Base-by-base conservation (phyloP, 129 eudicot species). In the Artemisia annua region DNA sequence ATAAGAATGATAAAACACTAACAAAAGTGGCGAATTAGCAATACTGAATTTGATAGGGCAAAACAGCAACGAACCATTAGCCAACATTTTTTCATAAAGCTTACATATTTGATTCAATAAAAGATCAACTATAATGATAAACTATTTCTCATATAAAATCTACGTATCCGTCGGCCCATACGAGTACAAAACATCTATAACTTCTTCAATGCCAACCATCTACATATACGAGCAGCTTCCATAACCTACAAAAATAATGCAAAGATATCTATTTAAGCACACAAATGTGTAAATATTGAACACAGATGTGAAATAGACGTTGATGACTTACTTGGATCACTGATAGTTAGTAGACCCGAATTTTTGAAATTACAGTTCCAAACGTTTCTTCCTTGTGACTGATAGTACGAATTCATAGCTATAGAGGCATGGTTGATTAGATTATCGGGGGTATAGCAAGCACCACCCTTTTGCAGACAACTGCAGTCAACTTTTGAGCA, bases 341-440 rank as follows among this genome's bases (percentile, higher is more conserved):
- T 84, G 3, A 66, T 4, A 16, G 83, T 81, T 63, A 87, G 19
- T 11, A 92, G 84, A 60, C 75, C 96, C 1, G 97, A 86, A 72
- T 78, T 80, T 1, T 75, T 69, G 49, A 92, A 92, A 71, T 92
- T 51, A 59, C 96, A 92, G 55, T 85, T 86, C 91, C 87, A 88
- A 16, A 30, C 17, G 67, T 87, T 83, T 66, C 91, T 83, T 66
- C 97, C 97, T 18, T 83, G 77, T 52, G 86, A 57, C 50, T 83
- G 86, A 71, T 86, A 92, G 63, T 88, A 92, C 63, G 87, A 83
- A 65, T 92, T 92, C 96, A 92, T 92, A 56, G 87, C 97, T 7
- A 87, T 22, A 12, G 97, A 92, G 50, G 97, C 97, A 81, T 87
- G 96, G 72, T 83, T 92, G 3, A 86, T 69, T 22, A 82, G 79